A percentile compares a stretch with the other conserved stretches of the same genome.
Conservation (phyloP, 2,329 filamentous ascomycete species). For the Hyphodiscus sp. region DNA sequence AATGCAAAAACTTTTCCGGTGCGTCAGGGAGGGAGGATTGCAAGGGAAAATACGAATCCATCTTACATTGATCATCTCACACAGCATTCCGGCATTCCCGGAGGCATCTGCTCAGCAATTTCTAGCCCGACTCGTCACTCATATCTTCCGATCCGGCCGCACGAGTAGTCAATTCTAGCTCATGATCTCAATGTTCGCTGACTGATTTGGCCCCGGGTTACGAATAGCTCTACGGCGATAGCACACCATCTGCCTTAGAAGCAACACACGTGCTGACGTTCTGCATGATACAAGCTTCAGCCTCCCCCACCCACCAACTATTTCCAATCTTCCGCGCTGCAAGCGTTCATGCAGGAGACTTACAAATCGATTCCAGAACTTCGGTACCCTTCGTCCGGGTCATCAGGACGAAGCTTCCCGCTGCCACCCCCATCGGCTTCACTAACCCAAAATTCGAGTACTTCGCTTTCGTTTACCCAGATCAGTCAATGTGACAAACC, state of each 20-base stretch:
- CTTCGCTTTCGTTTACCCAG: neutral
- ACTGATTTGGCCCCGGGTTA: neutral
- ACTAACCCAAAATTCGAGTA: neutral
- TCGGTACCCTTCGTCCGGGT: neutral
- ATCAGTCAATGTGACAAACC: neutral
- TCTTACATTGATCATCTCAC: neutral
- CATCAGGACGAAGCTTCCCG: neutral
- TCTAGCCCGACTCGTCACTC: neutral
- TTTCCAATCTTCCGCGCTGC: neutral
- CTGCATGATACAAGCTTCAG: neutral
- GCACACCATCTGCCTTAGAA: neutral
- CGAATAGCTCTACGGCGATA: neutral
- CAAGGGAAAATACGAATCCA: neutral
- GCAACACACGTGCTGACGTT: neutral
- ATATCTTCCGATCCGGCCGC: neutral
- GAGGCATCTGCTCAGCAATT: neutral
- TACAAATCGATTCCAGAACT: neutral
- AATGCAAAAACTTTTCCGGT: neutral
- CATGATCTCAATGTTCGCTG: neutral
- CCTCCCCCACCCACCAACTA: neutral
- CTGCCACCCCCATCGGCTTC: neutral
- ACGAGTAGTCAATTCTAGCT: neutral
- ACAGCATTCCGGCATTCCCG: too few species aligned
- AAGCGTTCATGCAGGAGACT: neutral
- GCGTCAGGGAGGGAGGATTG: too few species aligned